phyloP scores from a whole-genome alignment of 78 protist species.

The Chrysochromulina parva region DNA sequence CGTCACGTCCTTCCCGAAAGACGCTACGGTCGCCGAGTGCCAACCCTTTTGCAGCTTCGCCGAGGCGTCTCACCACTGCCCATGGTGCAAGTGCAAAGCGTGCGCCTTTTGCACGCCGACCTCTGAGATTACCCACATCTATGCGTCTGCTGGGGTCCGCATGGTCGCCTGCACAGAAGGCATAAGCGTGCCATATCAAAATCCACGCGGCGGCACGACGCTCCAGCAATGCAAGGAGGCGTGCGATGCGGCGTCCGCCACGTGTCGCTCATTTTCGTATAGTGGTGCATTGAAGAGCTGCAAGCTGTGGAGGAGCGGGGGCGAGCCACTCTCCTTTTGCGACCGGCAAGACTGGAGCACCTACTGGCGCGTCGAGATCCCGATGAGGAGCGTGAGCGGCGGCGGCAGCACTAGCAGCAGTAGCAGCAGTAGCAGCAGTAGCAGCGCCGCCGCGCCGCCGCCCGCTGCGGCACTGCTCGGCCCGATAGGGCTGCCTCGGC shows the following conservation, averaged over 20 bases:
- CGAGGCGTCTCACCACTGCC: neutral
- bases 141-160: neutral
- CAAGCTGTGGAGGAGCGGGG: neutral
- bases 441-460: neutral
- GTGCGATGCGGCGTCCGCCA: neutral
- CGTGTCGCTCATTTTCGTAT: neutral
- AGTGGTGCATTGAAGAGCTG: neutral
- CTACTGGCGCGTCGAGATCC: neutral
- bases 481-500: neutral
- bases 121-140: neutral
- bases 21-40: neutral
- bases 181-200: neutral
- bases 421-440: neutral
- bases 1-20: neutral
- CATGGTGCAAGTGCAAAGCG: neutral
- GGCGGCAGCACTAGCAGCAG: neutral
- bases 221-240: neutral
- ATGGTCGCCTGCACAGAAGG: neutral
- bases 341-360: neutral
- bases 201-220: no score
- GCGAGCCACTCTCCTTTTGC: neutral
- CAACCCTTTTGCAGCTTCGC: neutral
- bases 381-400: neutral
- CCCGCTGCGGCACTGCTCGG: neutral
- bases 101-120: neutral